Conservation (phyloP, 2,329 filamentous ascomycete genomes). For the Pyricularia sp. region DNA sequence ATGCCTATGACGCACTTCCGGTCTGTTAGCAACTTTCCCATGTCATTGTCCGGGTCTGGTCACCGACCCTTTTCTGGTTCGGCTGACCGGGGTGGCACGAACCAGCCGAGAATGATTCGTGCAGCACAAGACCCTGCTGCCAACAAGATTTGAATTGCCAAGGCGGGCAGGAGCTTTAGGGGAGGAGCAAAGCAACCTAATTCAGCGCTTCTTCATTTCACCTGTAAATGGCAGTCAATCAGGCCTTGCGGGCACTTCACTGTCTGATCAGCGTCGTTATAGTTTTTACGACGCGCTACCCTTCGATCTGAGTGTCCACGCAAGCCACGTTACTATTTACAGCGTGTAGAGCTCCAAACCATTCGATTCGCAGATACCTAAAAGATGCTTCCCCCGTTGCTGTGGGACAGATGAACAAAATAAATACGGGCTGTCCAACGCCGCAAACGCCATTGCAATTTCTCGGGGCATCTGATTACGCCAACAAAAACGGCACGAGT, state of each 20-base stretch:
- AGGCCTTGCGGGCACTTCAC: background rate
- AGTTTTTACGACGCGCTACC: too few relatives aligned
- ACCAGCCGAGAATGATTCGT: background rate
- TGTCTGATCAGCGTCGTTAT: too few relatives aligned
- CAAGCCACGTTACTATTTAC: too few relatives aligned
- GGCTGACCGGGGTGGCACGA: background rate
- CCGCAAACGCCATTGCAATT: background rate
- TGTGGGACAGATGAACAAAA: background rate
- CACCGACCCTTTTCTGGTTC: background rate
- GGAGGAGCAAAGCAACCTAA: background rate
- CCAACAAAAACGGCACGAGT: background rate
- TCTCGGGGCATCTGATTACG: background rate
- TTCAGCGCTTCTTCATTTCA: background rate
- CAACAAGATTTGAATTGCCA: background rate
- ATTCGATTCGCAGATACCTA: background rate
- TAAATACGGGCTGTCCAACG: background rate
- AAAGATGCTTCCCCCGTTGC: too few relatives aligned
- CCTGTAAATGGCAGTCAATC: too few relatives aligned
- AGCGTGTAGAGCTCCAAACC: too few relatives aligned
- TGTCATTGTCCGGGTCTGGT: background rate
- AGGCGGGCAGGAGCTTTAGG: background rate
- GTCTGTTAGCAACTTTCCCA: background rate
- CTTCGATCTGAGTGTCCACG: too few relatives aligned
- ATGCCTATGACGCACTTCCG: background rate
- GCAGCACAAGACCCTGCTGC: background rate